phyloP scores from a whole-genome alignment of 306 rosid genomes.

The Vigna reflexopilosa region DNA sequence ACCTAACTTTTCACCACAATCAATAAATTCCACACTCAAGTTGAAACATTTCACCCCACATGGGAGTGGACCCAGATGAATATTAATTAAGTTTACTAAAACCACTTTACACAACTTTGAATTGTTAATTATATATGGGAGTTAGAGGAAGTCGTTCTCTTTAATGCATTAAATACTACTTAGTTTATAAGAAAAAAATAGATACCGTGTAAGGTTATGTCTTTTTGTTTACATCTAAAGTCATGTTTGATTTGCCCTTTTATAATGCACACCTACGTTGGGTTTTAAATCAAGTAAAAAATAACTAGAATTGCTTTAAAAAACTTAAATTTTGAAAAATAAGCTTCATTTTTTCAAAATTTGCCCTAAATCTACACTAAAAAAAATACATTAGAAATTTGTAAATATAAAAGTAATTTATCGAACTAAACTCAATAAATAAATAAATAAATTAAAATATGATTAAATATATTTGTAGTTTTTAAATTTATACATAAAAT shows the following conservation, averaged over 20 bases:
- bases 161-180: neutral
- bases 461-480: too few relatives aligned
- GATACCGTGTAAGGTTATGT: neutral
- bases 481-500: too few relatives aligned
- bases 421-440: neutral
- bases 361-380: too few relatives aligned
- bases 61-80: conserved; percentile 4
- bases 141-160: neutral
- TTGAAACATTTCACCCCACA: neutral
- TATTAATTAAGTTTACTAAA: conserved; percentile 7
- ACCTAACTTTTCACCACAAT: conserved; percentile 10
- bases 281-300: neutral
- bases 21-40: neutral
- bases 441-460: neutral
- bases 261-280: neutral
- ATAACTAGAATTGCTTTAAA: too few relatives aligned
- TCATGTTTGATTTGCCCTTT: neutral
- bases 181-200: neutral
- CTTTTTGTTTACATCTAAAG: neutral
- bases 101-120: neutral
- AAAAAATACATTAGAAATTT: neutral
- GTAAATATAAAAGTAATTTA: too few relatives aligned
- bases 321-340: too few relatives aligned
- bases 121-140: neutral
- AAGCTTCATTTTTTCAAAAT: neutral